Percentiles rank a stretch among this genome's conserved stretches.
phyloP scores from a whole-genome alignment of 1,284 basidiomycete genomes.

The Ustilago bromivora region DNA sequence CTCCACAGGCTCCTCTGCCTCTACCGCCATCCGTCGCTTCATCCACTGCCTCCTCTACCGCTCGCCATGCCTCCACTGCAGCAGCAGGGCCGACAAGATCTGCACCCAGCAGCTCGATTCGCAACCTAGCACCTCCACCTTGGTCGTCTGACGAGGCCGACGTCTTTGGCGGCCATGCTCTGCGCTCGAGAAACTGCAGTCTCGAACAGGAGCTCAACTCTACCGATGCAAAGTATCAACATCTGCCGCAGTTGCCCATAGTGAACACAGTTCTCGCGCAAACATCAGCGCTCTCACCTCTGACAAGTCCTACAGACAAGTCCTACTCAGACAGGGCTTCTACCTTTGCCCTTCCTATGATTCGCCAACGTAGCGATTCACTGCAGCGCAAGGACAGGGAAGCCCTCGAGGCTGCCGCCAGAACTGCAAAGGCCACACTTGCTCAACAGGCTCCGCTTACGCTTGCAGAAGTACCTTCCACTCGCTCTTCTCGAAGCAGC shows the following conservation, averaged over 20 bases:
- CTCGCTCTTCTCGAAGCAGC: conserved; percentile 8
- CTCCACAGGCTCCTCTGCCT: conserved; percentile 46
- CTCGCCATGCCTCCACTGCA: conserved; percentile 3
- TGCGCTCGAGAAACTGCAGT: conserved; percentile 35
- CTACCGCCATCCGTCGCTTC: conserved; percentile 42
- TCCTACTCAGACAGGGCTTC: conserved; percentile 10
- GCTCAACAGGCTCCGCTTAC: neutral
- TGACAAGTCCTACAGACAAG: neutral
- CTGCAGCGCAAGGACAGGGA: conserved; percentile 29
- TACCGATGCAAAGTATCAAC: conserved; percentile 16
- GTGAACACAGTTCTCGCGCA: neutral
- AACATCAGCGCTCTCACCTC: neutral
- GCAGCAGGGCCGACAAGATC: conserved; percentile 4
- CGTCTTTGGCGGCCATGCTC: conserved; percentile 4
- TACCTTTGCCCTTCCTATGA: conserved; percentile 23
- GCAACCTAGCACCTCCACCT: conserved; percentile 3
- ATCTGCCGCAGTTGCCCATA: neutral
- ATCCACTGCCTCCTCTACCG: conserved; percentile 10
- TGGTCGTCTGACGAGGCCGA: conserved; percentile 18
- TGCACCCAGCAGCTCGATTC: conserved; percentile 10
- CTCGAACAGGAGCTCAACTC: conserved; percentile 33
- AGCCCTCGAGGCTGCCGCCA: conserved; percentile 5
- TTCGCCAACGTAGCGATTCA: conserved; percentile 40
- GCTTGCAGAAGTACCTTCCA: conserved; percentile 1
- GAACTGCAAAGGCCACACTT: neutral